Evolutionary conservation across 129 eudicot species (phyloP), one percentile per base, ranked within the genome.

Genomic region (Glebionis coronaria): DNA sequence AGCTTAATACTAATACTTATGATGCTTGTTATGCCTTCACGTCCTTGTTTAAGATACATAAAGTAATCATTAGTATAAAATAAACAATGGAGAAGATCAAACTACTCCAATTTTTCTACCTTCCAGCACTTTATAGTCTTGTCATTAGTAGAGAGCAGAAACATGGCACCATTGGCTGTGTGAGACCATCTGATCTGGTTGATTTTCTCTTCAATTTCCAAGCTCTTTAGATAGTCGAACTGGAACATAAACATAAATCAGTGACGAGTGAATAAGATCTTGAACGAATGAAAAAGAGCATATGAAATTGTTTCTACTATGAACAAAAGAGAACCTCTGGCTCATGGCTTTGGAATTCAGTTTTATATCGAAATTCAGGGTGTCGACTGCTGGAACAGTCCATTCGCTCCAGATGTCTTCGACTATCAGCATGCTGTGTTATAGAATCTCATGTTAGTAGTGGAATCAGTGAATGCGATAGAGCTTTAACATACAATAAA

Each of bases 171-270:
- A 72, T 88, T 85, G n/a, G 93, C 81, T 16, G 88, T 73, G 66
- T 87, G 97, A 77, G 94, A 88, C 97, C 97, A 91, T 73, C 87
- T 71, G 61, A 91, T 91, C 80, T 91, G 88, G 82, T 91, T 91
- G 78, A 91, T 88, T 74, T 88, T 88, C 83, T 91, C 97, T 76
- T 88, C 96, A 50, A 88, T 88, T 75, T 91, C 97, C 90, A 88
- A 85, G 79, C 96, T 88, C 90, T 88, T 91, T 75, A 88, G 90
- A 74, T 91, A 88, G 71, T 91, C 94, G 83, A 91, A 91, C 96
- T 91, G 90, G 83, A 70, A 55, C 65, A 55, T 78, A 76, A 67
- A 64, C 29, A 71, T 19, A 27, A 42, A 27, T 55, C 40, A 35
- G 40, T 35, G 38, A 35, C 9, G 40, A 35, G 1, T 6, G 40